These are phyloP conservation scores for Didymella keratinophila DNA, from an alignment of 2,329 filamentous ascomycete genomes.

Conservation along the genomic window DNA sequence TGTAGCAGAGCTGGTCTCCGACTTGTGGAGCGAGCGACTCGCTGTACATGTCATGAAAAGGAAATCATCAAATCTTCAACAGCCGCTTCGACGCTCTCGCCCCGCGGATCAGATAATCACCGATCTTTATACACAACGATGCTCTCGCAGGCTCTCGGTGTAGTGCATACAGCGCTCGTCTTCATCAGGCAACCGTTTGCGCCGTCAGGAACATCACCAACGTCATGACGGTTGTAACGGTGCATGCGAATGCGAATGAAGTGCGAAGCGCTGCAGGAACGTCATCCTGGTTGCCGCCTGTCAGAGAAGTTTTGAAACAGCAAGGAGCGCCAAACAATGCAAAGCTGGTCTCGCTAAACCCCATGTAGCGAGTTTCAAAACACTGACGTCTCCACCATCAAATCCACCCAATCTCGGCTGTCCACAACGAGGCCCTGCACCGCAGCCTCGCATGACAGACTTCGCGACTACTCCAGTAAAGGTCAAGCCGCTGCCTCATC, in stretches of 20 bases:
- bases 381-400: constrained; percentile 31
- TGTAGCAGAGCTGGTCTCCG: constrained; percentile 7
- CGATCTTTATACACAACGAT: neutral
- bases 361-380: constrained; percentile 31
- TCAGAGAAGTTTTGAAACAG: constrained; percentile 36
- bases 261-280: constrained; percentile 20
- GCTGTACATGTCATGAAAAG: constrained; percentile 10
- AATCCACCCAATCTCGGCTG: constrained; percentile 33
- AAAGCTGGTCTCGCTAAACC: constrained; percentile 27
- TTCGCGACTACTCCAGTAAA: constrained; percentile 13
- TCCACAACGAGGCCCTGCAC: constrained; percentile 15
- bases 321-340: constrained; percentile 26
- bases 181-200: neutral
- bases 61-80: neutral
- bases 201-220: neutral
- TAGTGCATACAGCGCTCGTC: neutral
- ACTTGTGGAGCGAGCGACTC: constrained; percentile 6
- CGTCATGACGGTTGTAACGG: constrained; percentile 10
- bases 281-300: constrained; percentile 26
- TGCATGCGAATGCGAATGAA: neutral
- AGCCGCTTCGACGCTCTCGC: neutral
- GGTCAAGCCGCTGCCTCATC: constrained; percentile 25
- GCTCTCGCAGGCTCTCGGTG: neutral
- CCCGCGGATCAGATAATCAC: neutral
- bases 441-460: constrained; percentile 26